Percentiles rank a stretch among this genome's conserved stretches.
phyloP scores from a whole-genome alignment of 768 basidiomycete species.

The Mycena epipterygia region DNA sequence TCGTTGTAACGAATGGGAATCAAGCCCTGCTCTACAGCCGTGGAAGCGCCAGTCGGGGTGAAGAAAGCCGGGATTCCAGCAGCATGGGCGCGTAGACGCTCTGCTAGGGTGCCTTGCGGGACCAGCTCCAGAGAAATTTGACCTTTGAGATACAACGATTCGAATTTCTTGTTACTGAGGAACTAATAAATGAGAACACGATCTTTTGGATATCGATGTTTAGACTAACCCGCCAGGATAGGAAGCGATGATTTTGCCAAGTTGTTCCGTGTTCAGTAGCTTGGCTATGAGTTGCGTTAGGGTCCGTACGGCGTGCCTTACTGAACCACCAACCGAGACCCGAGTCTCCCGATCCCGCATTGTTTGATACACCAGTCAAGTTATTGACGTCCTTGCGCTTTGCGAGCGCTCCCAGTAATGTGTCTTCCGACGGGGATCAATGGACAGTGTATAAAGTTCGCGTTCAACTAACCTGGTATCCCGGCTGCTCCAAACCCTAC shows the following conservation, averaged over 20 bases:
- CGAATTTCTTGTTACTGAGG: conserved; percentile 87
- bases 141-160: conserved; percentile 84
- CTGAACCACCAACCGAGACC: conserved; percentile 70
- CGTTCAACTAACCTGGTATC: conserved; percentile 74
- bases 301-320: not conserved
- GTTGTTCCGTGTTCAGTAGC: conserved; percentile 79
- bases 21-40: conserved; percentile 83
- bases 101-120: conserved; percentile 92
- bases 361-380: conserved; percentile 90
- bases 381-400: conserved; percentile 80
- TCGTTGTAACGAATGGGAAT: conserved; percentile 86
- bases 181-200: conserved; percentile 5
- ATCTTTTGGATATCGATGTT: not conserved
- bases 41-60: conserved; percentile 91
- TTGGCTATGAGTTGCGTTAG: conserved; percentile 62
- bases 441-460: not conserved
- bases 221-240: conserved; percentile 85
- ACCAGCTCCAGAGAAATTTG: conserved; percentile 89
- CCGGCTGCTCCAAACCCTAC: conserved; percentile 92
- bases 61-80: conserved; percentile 95
- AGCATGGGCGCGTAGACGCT: conserved; percentile 89
- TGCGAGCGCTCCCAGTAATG: conserved; percentile 82
- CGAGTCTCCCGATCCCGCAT: conserved; percentile 79
- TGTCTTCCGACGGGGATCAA: conserved; percentile 64
- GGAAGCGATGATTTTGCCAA: conserved; percentile 88